Conservation (phyloP, 2,329 filamentous ascomycete genomes). For the Exserohilum turcica region DNA sequence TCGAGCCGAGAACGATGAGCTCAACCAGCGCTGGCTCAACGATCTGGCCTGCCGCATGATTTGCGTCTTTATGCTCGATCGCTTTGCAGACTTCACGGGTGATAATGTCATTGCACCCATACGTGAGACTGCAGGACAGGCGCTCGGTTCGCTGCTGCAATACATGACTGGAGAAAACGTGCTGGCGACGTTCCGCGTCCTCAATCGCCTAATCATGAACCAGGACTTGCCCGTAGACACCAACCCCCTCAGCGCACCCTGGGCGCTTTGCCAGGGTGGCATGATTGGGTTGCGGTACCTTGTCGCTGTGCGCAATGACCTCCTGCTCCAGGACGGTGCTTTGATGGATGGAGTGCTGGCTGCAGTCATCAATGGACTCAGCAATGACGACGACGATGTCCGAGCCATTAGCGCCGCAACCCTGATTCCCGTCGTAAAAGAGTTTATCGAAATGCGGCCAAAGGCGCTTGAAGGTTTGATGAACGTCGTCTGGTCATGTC, state of each 20-base stretch:
- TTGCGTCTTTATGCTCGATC: slow-evolving; percentile 95
- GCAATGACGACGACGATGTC: slow-evolving; percentile 91
- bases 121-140: slow-evolving; percentile 92
- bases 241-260: slow-evolving; percentile 68
- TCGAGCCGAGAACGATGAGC: slow-evolving; percentile 72
- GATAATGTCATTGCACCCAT: slow-evolving; percentile 97
- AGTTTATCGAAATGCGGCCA: slow-evolving; percentile 86
- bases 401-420: slow-evolving; percentile 97
- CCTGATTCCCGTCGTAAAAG: slow-evolving; percentile 90
- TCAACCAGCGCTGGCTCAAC: slow-evolving; percentile 87
- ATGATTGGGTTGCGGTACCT: slow-evolving; percentile 97
- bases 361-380: slow-evolving; percentile 93
- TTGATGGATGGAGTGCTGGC: slow-evolving; percentile 92
- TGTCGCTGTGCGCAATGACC: slow-evolving; percentile 90
- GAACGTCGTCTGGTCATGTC: slow-evolving; percentile 94
- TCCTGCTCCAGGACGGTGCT: slow-evolving; percentile 79
- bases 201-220: slow-evolving; percentile 92
- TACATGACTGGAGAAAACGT: slow-evolving; percentile 82
- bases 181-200: slow-evolving; percentile 78
- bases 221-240: slow-evolving; percentile 62
- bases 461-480: slow-evolving; percentile 79
- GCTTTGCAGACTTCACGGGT: slow-evolving; percentile 96
- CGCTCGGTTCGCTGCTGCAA: slow-evolving; percentile 83
- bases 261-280: slow-evolving; percentile 96
- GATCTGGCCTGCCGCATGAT: slow-evolving; percentile 94